These are phyloP conservation scores for Cyberlindnera euphorbiae DNA, from an alignment of 805 yeast species.

Conservation along the genomic window DNA sequence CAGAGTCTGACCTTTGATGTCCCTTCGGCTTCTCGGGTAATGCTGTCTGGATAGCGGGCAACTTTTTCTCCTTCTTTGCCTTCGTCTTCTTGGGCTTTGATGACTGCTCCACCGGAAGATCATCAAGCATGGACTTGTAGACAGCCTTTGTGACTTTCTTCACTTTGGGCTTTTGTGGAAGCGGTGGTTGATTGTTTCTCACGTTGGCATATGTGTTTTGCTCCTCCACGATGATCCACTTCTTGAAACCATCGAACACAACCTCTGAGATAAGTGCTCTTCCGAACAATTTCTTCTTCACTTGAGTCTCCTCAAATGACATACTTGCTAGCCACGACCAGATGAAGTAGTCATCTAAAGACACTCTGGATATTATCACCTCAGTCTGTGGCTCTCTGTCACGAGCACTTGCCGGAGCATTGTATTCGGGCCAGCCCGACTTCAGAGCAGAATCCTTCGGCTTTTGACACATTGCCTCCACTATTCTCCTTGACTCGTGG, in stretches of 20 bases:
- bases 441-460: constrained; percentile 30
- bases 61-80: constrained; percentile 9
- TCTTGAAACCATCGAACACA: constrained; percentile 67
- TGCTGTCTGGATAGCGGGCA: constrained; percentile 5
- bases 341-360: constrained; percentile 81
- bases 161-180: constrained; percentile 19
- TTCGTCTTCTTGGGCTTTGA: constrained; percentile 3
- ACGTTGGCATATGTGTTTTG: constrained; percentile 36
- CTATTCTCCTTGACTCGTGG: constrained; percentile 61
- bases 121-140: constrained; percentile 21
- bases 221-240: constrained; percentile 77
- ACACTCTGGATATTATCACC: constrained; percentile 48
- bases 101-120: constrained; percentile 11
- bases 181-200: constrained; percentile 20
- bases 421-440: constrained; percentile 36
- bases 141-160: constrained; percentile 19
- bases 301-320: constrained; percentile 65
- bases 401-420: constrained; percentile 24
- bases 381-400: constrained; percentile 18
- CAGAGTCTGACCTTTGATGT: constrained; percentile 6
- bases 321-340: constrained; percentile 88
- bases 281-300: constrained; percentile 68
- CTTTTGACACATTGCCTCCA: constrained; percentile 36
- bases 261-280: constrained; percentile 79
- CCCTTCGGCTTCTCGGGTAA: constrained; percentile 2